Conservation (phyloP, 116 monocot genomes). For the Posidonia oceanica region DNA sequence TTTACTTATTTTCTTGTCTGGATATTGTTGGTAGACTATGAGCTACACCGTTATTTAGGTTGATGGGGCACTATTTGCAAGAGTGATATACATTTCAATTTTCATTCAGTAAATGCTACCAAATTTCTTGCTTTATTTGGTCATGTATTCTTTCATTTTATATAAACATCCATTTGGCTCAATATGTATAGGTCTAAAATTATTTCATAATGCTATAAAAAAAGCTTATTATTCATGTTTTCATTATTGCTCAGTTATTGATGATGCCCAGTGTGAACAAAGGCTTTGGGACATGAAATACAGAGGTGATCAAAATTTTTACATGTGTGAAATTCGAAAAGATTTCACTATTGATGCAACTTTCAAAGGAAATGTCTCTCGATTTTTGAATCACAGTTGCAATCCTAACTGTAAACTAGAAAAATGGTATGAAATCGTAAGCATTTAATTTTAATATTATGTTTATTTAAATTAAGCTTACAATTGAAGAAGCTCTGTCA, state of each 20-base stretch:
- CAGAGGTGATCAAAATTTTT: constrained; percentile 77
- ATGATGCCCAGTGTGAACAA: constrained; percentile 81
- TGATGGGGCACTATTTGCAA: no score
- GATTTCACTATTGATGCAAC: constrained; percentile 98
- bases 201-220: background rate
- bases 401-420: constrained; percentile 92
- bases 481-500: background rate
- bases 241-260: constrained; percentile 48
- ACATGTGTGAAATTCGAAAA: constrained; percentile 95
- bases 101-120: no score
- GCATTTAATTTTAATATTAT: background rate
- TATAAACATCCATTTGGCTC: no score
- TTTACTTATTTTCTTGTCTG: no score
- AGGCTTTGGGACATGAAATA: constrained; percentile 95
- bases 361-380: constrained; percentile 88
- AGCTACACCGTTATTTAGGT: no score
- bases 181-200: background rate
- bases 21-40: no score
- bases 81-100: no score
- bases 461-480: background rate
- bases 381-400: constrained; percentile 96
- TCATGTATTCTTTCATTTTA: no score
- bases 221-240: background rate
- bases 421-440: constrained; percentile 59
- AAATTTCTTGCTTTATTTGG: no score